phyloP scores from a whole-genome alignment of 495 filamentous ascomycete genomes.

The Penicillium riverlandense region DNA sequence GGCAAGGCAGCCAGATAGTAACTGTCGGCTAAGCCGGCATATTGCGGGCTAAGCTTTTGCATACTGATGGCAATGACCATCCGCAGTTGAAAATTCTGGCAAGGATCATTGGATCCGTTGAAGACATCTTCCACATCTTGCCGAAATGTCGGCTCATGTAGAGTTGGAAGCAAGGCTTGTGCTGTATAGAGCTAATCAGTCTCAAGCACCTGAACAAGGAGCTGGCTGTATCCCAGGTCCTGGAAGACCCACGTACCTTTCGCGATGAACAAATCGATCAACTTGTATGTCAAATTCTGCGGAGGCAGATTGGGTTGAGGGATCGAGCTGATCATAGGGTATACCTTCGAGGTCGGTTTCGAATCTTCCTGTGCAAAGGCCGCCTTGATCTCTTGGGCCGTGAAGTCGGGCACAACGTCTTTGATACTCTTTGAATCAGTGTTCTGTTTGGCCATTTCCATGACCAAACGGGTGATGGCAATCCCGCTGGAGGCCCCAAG shows the following conservation, averaged over 20 bases:
- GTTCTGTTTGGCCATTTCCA: slow-evolving; percentile 88
- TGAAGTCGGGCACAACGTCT: slow-evolving; percentile 72
- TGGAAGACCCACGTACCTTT: slow-evolving; percentile 51
- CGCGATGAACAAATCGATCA: slow-evolving; percentile 73
- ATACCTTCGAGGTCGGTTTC: slow-evolving; percentile 60
- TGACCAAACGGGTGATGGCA: slow-evolving; percentile 85
- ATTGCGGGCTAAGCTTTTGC: slow-evolving; percentile 75
- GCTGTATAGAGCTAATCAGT: slow-evolving; percentile 41
- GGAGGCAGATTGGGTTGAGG: slow-evolving; percentile 64
- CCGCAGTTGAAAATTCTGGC: slow-evolving; percentile 76
- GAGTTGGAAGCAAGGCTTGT: slow-evolving; percentile 73
- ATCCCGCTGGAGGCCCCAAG: slow-evolving; percentile 90
- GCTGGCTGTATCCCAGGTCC: too few relatives aligned
- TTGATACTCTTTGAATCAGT: slow-evolving; percentile 78
- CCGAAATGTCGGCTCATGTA: slow-evolving; percentile 78
- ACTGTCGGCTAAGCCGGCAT: slow-evolving; percentile 80
- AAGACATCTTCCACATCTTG: slow-evolving; percentile 74
- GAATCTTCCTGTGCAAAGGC: slow-evolving; percentile 48
- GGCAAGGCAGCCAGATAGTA: slow-evolving; percentile 85
- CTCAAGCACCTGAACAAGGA: background rate
- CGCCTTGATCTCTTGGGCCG: slow-evolving; percentile 50
- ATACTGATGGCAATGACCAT: slow-evolving; percentile 90
- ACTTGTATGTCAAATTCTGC: slow-evolving; percentile 55
- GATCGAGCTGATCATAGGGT: slow-evolving; percentile 70
- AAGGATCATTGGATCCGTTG: slow-evolving; percentile 63